phyloP scores from a whole-genome alignment of 176 grass and related monocot genomes.

The Juncus effusus region DNA sequence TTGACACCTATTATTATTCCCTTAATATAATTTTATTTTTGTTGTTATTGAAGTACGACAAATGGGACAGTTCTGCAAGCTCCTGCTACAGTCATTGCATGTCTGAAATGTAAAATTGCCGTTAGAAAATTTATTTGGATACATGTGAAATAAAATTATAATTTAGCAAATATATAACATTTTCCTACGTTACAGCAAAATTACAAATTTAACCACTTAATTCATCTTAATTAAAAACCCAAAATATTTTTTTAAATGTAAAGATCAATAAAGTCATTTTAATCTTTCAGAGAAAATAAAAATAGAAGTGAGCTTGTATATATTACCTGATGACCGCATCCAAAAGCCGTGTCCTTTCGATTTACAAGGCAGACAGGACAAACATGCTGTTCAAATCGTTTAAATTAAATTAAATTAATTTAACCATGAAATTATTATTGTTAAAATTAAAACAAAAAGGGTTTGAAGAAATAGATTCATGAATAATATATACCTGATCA shows the following conservation, averaged over 20 bases:
- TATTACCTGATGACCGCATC: conserved; percentile 41
- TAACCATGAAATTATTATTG: neutral
- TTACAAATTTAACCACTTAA: neutral
- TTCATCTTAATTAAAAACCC: neutral
- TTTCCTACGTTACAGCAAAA: neutral
- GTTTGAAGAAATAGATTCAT: neutral
- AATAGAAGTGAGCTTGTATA: neutral
- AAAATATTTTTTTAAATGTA: neutral
- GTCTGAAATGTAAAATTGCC: conserved; percentile 24
- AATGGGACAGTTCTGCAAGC: conserved; percentile 35
- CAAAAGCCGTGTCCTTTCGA: conserved; percentile 37
- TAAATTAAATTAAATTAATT: conserved; percentile 11
- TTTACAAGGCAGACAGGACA: conserved; percentile 36
- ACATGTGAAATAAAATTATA: neutral
- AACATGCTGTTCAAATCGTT: conserved; percentile 17
- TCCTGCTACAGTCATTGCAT: conserved; percentile 31
- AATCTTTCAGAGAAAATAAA: neutral
- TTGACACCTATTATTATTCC: no score
- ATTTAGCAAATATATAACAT: neutral
- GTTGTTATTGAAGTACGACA: conserved; percentile 35
- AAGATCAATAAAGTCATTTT: neutral
- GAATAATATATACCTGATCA: conserved; percentile 3
- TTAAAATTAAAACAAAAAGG: neutral
- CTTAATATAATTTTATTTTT: conserved; percentile 41
- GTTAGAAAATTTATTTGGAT: neutral